phyloP scores from a whole-genome alignment of 345 rosid species.

The Cardamine occulta region DNA sequence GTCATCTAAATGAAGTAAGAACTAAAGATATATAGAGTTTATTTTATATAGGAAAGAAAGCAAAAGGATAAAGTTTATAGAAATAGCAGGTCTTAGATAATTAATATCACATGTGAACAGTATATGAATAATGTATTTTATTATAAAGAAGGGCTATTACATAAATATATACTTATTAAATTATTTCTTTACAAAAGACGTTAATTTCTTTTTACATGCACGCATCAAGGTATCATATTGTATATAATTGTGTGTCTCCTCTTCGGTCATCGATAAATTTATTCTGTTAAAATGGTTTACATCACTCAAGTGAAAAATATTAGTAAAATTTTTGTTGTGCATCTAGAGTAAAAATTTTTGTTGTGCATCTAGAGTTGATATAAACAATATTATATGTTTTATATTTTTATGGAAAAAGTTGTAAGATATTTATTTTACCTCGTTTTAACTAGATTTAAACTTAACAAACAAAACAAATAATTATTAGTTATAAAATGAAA shows the following conservation, averaged over 20 bases:
- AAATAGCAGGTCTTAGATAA: background rate
- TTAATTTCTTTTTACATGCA: slow-evolving; percentile 21
- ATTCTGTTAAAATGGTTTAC: background rate
- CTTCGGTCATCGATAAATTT: background rate
- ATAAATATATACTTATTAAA: slow-evolving; percentile 9
- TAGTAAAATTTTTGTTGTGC: background rate
- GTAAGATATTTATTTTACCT: too few species aligned
- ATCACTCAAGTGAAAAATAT: background rate
- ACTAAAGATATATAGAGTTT: background rate
- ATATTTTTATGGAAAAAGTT: too few species aligned
- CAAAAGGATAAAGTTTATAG: slow-evolving; percentile 7
- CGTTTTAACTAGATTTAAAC: too few species aligned
- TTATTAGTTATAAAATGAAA: too few species aligned
- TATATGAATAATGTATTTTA: slow-evolving; percentile 7
- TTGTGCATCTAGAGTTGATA: background rate
- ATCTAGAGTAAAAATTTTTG: background rate
- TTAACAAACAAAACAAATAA: too few species aligned
- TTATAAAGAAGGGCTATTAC: slow-evolving; percentile 25
- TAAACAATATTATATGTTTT: background rate
- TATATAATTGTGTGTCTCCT: slow-evolving; percentile 5
- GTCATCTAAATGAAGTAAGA: slow-evolving; percentile 20
- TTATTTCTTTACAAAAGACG: slow-evolving; percentile 24
- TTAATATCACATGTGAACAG: slow-evolving; percentile 27
- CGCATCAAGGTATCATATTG: slow-evolving; percentile 30
- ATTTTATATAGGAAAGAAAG: slow-evolving; percentile 5